Evolutionary conservation across 768 basidiomycete species (phyloP).

Genomic region (Psilocybe cubensis): DNA sequence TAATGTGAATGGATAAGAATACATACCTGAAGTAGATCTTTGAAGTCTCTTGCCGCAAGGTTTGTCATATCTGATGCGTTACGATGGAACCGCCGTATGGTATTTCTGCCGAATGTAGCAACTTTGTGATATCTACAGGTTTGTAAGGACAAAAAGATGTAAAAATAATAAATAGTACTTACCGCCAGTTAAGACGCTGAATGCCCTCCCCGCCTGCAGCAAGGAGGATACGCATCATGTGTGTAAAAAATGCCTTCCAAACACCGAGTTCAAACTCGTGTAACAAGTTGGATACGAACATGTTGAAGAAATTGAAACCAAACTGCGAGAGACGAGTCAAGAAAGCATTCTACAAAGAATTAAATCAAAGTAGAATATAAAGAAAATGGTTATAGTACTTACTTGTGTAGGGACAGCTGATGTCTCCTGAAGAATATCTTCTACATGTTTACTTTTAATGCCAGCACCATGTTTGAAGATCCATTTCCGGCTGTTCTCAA

Average conservation of each 20-base stretch:
- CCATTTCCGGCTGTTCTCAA: conserved; percentile 19
- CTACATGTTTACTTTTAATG: conserved; percentile 22
- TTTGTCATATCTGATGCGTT: conserved; percentile 31
- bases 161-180: neutral
- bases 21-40: conserved; percentile 37
- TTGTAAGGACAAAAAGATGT: no score
- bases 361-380: neutral
- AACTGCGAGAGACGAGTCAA: conserved; percentile 14
- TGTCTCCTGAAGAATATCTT: conserved; percentile 16
- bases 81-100: conserved; percentile 27
- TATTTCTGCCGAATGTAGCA: conserved; percentile 17
- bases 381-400: conserved; percentile 4
- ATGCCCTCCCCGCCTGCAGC: conserved; percentile 15
- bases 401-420: conserved; percentile 30
- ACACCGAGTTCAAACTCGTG: conserved; percentile 45
- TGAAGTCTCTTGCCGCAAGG: conserved; percentile 32
- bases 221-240: conserved; percentile 35
- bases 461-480: conserved; percentile 24
- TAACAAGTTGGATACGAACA: conserved; percentile 39
- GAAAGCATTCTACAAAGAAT: conserved; percentile 35
- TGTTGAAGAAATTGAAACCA: conserved; percentile 29
- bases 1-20: neutral
- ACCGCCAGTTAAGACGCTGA: conserved; percentile 17
- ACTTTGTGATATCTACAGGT: conserved; percentile 14
- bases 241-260: conserved; percentile 39